Percentiles rank a stretch among this genome's conserved stretches.
Conservation (phyloP, 2,329 filamentous ascomycete species). For the Alternaria gaisen region DNA sequence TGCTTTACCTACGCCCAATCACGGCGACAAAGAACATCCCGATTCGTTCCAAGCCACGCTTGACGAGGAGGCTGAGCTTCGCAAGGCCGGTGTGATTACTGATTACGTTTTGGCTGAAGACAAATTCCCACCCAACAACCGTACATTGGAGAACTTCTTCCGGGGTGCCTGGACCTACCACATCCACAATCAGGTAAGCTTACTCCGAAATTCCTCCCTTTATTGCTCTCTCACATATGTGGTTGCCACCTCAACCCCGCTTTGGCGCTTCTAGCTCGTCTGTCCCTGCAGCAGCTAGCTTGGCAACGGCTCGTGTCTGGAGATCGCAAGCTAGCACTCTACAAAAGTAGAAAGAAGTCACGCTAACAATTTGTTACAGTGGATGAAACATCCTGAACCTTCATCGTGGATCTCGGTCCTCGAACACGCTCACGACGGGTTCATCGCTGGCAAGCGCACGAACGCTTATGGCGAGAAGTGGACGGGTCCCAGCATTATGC, state of each 20-base stretch:
- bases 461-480: constrained; percentile 65
- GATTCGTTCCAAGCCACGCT: constrained; percentile 53
- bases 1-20: constrained; percentile 34
- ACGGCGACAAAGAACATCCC: constrained; percentile 36
- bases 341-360: constrained; percentile 17
- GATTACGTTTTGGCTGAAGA: constrained; percentile 61
- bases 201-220: background rate
- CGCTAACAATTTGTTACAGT: constrained; percentile 51
- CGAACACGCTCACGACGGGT: constrained; percentile 63
- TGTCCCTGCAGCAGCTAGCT: constrained; percentile 14
- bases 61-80: constrained; percentile 52
- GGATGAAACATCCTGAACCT: constrained; percentile 65
- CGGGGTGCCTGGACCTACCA: constrained; percentile 66
- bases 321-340: background rate
- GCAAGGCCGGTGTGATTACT: constrained; percentile 52
- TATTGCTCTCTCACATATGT: background rate
- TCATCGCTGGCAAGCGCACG: constrained; percentile 59
- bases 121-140: constrained; percentile 64
- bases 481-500: constrained; percentile 58
- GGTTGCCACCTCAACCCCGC: constrained; percentile 5
- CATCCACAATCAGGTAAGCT: constrained; percentile 64
- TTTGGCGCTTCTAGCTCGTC: background rate
- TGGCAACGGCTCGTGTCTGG: background rate
- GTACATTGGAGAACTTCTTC: constrained; percentile 65
- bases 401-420: constrained; percentile 65